A percentile compares a stretch with the other conserved stretches of the same genome.
phyloP scores from a whole-genome alignment of 495 filamentous ascomycete genomes.

The Trichodelitschia bisporula region DNA sequence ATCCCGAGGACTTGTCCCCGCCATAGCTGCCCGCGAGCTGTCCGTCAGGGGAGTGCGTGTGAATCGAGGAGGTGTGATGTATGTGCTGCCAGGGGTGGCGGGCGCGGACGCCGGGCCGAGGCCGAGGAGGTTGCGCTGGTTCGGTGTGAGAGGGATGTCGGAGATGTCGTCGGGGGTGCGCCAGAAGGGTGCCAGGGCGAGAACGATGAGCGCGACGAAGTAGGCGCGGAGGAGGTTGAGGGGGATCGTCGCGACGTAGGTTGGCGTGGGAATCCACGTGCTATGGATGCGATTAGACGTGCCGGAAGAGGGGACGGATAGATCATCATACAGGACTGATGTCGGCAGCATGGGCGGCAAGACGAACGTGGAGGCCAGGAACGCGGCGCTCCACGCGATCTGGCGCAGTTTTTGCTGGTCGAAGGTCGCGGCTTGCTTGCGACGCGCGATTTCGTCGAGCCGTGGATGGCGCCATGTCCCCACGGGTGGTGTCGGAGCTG shows the following conservation, averaged over 20 bases:
- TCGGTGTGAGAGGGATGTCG: constrained; percentile 79
- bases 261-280: neutral
- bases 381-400: constrained; percentile 35
- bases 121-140: constrained; percentile 64
- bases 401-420: constrained; percentile 38
- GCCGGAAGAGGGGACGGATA: constrained; percentile 8
- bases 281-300: neutral
- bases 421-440: constrained; percentile 51
- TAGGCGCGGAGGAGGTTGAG: constrained; percentile 28
- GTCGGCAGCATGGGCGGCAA: neutral
- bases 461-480: constrained; percentile 79
- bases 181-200: constrained; percentile 43
- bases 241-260: constrained; percentile 12
- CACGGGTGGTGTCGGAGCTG: constrained; percentile 16
- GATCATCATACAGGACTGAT: too few species aligned
- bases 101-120: constrained; percentile 44
- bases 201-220: constrained; percentile 36
- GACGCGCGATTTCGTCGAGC: constrained; percentile 48
- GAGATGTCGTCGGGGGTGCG: constrained; percentile 46
- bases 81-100: constrained; percentile 36
- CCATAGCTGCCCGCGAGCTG: constrained; percentile 15
- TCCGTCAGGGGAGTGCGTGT: constrained; percentile 41
- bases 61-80: constrained; percentile 74
- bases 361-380: constrained; percentile 23
- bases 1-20: constrained; percentile 1